phyloP scores from a whole-genome alignment of 164 flowering plant species.

The Chloranthus sessilifolius region DNA sequence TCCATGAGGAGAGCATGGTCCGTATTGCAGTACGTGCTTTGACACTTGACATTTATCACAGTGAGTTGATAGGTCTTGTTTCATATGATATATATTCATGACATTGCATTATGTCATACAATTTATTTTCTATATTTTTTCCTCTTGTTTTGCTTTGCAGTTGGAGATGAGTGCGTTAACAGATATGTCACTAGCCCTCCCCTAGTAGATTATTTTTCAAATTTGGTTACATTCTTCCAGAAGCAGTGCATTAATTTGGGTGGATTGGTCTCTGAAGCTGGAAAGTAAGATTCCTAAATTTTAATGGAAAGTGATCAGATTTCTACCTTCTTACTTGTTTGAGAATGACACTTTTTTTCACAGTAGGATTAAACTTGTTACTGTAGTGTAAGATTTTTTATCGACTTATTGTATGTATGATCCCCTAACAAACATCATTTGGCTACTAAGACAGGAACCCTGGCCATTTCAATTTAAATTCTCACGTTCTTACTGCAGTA shows the following conservation, averaged over 20 bases:
- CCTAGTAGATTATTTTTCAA: conserved; percentile 64
- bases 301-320: not conserved
- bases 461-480: conserved; percentile 30
- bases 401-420: conserved; percentile 1
- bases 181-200: conserved; percentile 57
- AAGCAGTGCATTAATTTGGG: conserved; percentile 71
- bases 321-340: not conserved
- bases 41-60: conserved; percentile 91
- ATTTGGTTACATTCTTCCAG: conserved; percentile 59
- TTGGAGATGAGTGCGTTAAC: conserved; percentile 88
- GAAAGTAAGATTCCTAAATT: conserved; percentile 40
- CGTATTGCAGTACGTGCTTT: conserved; percentile 94
- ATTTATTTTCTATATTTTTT: no score
- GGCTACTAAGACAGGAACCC: conserved; percentile 44
- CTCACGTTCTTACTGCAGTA: conserved; percentile 47
- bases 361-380: not conserved
- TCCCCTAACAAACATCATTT: conserved; percentile 15
- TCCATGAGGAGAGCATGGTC: conserved; percentile 96
- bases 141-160: conserved; percentile 36
- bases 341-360: not conserved
- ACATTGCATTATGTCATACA: no score
- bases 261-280: conserved; percentile 41
- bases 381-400: not conserved
- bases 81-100: not conserved
- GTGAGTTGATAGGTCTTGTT: conserved; percentile 32